These are phyloP conservation scores for Trichophyton simii DNA, from an alignment of 2,329 filamentous ascomycete species.

Conservation along the genomic window DNA sequence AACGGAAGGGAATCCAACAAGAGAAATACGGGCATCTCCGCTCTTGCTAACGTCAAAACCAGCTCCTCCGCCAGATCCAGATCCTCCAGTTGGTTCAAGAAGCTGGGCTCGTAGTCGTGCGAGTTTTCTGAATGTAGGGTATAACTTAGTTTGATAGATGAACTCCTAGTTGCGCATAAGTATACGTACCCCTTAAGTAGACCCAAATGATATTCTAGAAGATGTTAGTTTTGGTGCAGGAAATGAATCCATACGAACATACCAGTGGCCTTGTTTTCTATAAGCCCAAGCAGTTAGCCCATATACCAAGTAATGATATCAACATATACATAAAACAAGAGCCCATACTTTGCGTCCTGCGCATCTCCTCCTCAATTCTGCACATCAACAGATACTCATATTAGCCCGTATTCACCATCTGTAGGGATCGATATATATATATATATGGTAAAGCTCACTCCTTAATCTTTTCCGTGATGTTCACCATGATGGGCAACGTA, in stretches of 20 bases:
- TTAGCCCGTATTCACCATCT: slow-evolving; percentile 12
- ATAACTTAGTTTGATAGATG: not conserved
- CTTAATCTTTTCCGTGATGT: slow-evolving; percentile 99
- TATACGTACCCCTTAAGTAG: slow-evolving; percentile 78
- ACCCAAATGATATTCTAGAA: slow-evolving; percentile 88
- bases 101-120: slow-evolving; percentile 88
- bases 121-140: slow-evolving; percentile 57
- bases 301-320: slow-evolving; percentile 14
- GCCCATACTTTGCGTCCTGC: slow-evolving; percentile 82
- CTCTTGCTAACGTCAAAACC: slow-evolving; percentile 91
- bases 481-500: slow-evolving; percentile 59
- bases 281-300: not conserved
- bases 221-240: slow-evolving; percentile 23
- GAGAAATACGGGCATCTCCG: slow-evolving; percentile 88
- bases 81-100: slow-evolving; percentile 72
- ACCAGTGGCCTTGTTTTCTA: slow-evolving; percentile 99
- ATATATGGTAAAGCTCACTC: slow-evolving; percentile 49
- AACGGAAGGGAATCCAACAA: slow-evolving; percentile 97
- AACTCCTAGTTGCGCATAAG: not conserved
- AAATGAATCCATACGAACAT: slow-evolving; percentile 28
- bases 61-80: slow-evolving; percentile 62
- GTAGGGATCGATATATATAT: not conserved
- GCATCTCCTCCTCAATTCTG: slow-evolving; percentile 99
- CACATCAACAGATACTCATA: slow-evolving; percentile 4
- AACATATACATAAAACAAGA: slow-evolving; percentile 8